Percentiles rank a stretch among this genome's conserved stretches.
Evolutionary conservation across 495 filamentous ascomycete species (phyloP).

Genomic region (Aspergillus cavernicola): DNA sequence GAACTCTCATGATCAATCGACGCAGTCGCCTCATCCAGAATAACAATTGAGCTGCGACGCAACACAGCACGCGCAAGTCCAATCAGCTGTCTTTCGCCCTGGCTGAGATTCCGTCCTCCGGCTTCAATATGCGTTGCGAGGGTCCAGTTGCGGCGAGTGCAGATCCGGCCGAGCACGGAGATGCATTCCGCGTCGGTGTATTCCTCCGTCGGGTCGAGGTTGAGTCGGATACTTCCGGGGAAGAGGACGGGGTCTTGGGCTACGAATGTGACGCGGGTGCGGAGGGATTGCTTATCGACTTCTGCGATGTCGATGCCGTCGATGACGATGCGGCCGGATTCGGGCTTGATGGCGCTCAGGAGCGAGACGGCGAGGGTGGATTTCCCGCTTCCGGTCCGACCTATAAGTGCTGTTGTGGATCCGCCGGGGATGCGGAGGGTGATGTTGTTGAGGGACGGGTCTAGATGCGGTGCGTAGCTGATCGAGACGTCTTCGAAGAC

Average conservation of each 20-base stretch:
- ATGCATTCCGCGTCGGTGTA: slow-evolving; percentile 49
- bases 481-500: slow-evolving; percentile 72
- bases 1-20: slow-evolving; percentile 77
- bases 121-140: slow-evolving; percentile 54
- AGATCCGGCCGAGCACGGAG: slow-evolving; percentile 49
- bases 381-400: slow-evolving; percentile 65
- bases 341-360: slow-evolving; percentile 53
- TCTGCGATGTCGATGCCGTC: slow-evolving; percentile 58
- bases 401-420: slow-evolving; percentile 61
- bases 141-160: slow-evolving; percentile 48
- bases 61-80: slow-evolving; percentile 56
- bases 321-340: slow-evolving; percentile 52
- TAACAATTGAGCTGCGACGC: slow-evolving; percentile 53
- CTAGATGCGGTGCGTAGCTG: slow-evolving; percentile 70
- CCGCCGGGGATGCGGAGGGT: slow-evolving; percentile 69
- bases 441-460: slow-evolving; percentile 61
- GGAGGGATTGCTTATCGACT: slow-evolving; percentile 56
- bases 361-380: slow-evolving; percentile 63
- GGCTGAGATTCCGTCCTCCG: slow-evolving; percentile 55
- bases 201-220: slow-evolving; percentile 51
- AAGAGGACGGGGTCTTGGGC: slow-evolving; percentile 64
- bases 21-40: slow-evolving; percentile 83
- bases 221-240: slow-evolving; percentile 55
- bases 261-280: slow-evolving; percentile 57
- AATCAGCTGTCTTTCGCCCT: slow-evolving; percentile 61